Conservation (phyloP, 1,139 yeast species). For the Suhomyces yuchorum region DNA sequence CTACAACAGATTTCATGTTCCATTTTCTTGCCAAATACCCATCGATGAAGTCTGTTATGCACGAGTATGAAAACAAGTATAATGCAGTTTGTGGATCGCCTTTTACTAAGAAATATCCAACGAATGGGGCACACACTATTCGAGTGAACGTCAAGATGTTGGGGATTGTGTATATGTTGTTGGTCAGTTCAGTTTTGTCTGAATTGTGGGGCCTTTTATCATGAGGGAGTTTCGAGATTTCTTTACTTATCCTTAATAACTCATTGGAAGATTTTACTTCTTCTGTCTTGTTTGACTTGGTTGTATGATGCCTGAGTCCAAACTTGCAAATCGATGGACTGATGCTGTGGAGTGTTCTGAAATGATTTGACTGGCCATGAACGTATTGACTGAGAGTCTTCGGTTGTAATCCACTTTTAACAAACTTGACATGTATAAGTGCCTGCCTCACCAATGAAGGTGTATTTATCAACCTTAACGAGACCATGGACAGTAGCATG, state of each 20-base stretch:
- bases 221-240: neutral
- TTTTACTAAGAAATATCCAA: conserved; percentile 74
- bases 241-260: neutral
- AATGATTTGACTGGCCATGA: neutral
- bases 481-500: neutral
- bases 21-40: conserved; percentile 85
- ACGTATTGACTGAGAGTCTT: neutral
- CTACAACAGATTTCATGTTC: conserved; percentile 78
- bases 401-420: neutral
- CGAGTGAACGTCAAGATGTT: conserved; percentile 81
- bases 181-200: neutral
- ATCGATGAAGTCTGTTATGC: conserved; percentile 88
- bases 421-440: neutral
- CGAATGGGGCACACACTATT: conserved; percentile 74
- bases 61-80: conserved; percentile 76
- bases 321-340: neutral
- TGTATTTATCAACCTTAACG: neutral
- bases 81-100: conserved; percentile 66
- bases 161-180: conserved; percentile 68
- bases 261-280: neutral
- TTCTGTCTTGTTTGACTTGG: neutral
- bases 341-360: neutral
- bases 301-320: neutral
- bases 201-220: neutral
- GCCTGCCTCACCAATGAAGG: neutral